phyloP scores from a whole-genome alignment of 768 basidiomycete genomes.

The Leccinum barrowsii region DNA sequence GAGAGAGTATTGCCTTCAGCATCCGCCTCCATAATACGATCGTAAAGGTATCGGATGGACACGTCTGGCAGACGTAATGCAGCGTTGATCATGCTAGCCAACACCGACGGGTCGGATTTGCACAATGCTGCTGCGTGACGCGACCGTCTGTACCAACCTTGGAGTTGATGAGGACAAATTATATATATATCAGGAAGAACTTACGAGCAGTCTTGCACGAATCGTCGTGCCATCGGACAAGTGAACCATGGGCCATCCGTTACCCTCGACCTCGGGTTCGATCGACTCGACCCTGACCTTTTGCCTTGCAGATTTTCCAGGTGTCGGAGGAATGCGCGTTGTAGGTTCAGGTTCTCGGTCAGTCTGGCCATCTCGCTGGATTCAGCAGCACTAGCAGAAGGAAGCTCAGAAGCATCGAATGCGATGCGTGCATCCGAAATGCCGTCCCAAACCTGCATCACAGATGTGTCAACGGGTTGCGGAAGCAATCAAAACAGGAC shows the following conservation, averaged over 20 bases:
- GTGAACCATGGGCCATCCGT: conserved; percentile 77
- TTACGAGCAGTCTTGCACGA: conserved; percentile 72
- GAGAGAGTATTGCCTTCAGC: conserved; percentile 44
- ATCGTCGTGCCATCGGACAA: conserved; percentile 65
- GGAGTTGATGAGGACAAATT: neutral
- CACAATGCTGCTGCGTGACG: conserved; percentile 69
- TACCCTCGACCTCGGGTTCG: conserved; percentile 38
- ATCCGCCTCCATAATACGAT: conserved; percentile 55
- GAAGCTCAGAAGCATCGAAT: conserved; percentile 55
- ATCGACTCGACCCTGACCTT: conserved; percentile 75
- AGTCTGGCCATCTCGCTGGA: conserved; percentile 69
- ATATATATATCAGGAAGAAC: conserved; percentile 16
- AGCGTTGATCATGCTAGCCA: conserved; percentile 80
- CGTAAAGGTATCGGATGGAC: conserved; percentile 66
- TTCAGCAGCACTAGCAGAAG: conserved; percentile 24
- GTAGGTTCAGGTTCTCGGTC: conserved; percentile 92
- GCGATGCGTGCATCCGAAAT: conserved; percentile 74
- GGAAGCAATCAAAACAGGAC: conserved; percentile 6
- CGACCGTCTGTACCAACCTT: conserved; percentile 94
- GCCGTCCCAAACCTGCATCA: conserved; percentile 84
- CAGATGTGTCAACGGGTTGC: neutral
- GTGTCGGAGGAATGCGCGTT: conserved; percentile 72
- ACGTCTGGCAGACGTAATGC: conserved; percentile 82
- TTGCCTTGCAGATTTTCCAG: conserved; percentile 56
- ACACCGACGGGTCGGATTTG: conserved; percentile 55